These are phyloP conservation scores for Dipteronia sinensis DNA, from an alignment of 345 rosid species.

Conservation along the genomic window DNA sequence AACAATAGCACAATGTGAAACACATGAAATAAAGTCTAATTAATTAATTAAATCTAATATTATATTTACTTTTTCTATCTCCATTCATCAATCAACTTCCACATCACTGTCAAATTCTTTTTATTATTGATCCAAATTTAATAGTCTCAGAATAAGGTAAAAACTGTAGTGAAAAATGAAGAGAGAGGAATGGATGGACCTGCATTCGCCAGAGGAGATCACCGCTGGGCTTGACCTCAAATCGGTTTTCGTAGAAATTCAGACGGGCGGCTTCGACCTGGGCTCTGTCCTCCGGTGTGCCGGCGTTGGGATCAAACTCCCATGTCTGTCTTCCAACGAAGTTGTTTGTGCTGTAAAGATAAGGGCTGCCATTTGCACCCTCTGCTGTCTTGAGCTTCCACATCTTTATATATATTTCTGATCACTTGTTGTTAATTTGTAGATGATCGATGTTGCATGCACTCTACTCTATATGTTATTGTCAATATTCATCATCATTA, in stretches of 20 bases:
- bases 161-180: too few species aligned
- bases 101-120: too few species aligned
- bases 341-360: conserved; percentile 31
- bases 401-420: conserved; percentile 10
- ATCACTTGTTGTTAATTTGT: neutral
- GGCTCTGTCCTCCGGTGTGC: conserved; percentile 21
- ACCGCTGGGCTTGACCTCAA: conserved; percentile 17
- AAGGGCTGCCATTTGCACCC: conserved; percentile 22
- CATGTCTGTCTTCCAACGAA: conserved; percentile 28
- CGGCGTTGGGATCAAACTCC: conserved; percentile 30
- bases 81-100: too few species aligned
- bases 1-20: too few species aligned
- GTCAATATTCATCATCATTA: too few species aligned
- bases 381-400: conserved; percentile 40
- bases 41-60: too few species aligned
- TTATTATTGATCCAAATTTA: too few species aligned
- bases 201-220: conserved; percentile 44
- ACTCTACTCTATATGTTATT: neutral
- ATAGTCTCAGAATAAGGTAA: too few species aligned
- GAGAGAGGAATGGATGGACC: conserved; percentile 15
- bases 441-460: neutral
- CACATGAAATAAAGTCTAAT: too few species aligned
- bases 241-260: conserved; percentile 29
- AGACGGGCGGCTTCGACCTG: conserved; percentile 29
- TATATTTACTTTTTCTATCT: too few species aligned